Evolutionary conservation across 768 basidiomycete genomes (phyloP), one percentile per base, ranked within the genome.

Genomic region (Suillus occidentalis): DNA sequence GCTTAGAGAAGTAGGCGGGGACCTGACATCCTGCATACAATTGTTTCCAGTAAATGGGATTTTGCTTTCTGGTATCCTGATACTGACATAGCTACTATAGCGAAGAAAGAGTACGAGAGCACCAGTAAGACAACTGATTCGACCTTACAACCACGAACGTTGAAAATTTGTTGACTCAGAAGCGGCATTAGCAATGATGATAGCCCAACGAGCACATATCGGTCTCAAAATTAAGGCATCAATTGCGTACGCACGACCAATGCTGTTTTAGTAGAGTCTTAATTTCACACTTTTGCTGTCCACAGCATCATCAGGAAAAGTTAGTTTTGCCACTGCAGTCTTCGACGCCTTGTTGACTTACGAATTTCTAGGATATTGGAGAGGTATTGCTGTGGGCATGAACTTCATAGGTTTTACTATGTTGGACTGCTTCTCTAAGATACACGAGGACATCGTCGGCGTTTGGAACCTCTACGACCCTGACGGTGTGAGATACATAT

Each of bases 401-500:
- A 39, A 64, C 37, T 72, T 72, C n/a, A 8, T n/a, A 2, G 65
- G 66, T 0, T 45, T 62, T 34, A 56, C 53, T 5, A 57, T 72
- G 28, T 12, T 22, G 28, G 47, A 66, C 7, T 70, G 69, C 39
- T 40, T 72, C n/a, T 34, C 52, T 43, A 61, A 67, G 9, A 67
- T 72, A 36, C 71, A 72, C 36, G 25, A 53, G 5, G 71, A 72
- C 43, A 68, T 72, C 47, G 25, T 72, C 31, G 36, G 34, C 10
- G 59, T 63, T 18, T 72, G 71, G 71, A 72, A 72, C 47, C 64
- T 72, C 56, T 12, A 55, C 18, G 67, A 67, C 62, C 62, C 67
- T 18, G 14, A 31, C 31, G 4, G 13, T 16, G 67, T 67, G 20
- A 57, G 65, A 36, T 16, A 5, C 8, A 22, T 28, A 28, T 49